Base-by-base conservation (phyloP, 768 basidiomycete species). In the Calocera viscosa region DNA sequence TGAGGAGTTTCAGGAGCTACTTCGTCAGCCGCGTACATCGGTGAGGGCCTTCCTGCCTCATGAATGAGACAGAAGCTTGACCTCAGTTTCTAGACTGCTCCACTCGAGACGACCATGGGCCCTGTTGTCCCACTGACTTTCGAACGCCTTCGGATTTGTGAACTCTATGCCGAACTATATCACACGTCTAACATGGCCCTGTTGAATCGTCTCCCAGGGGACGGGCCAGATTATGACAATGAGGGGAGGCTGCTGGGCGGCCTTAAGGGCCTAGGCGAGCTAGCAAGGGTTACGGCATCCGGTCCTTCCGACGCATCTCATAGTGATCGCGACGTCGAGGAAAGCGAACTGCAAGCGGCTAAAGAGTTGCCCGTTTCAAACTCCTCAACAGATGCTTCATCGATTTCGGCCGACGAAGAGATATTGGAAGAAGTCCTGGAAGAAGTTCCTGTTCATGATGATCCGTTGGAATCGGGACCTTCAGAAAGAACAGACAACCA, bases 141-240 rank as follows among this genome's bases (percentile, higher is more conserved):
- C 67, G 96, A 98, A 75, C 87, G 96, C 17, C 96, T 92, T 76
- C 86, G 95, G 11, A 93, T 98, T 72, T 91, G 93, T 77, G 96
- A 99, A 76, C 81, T 99, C 14, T 94, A 95, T 72, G 96, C 95
- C 22, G 96, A 99, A 74, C 84, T 99, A 3, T 79, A 98, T 28
- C 96, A 99, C 73, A 96, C 94, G 75, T 98, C 96, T 19, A 98
- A 96, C 73, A 98, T 99, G 95, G 87, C 90, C 3, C 83, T 98
- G 26, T 81, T 98, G 30, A 98, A 98, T 74, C 90, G 96, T 11
- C 77, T 83, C 0, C 73, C 83, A 0, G 86, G 88, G 60, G 86
- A 82, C 66, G 82, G 84, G 53, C 81, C 84, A 26, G 78, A 86
- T n/a, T 94, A 92, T 75, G 91, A 91, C 72, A 78, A 80, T 1